phyloP scores from a whole-genome alignment of 1,139 yeast species.

The Pichia sp. region DNA sequence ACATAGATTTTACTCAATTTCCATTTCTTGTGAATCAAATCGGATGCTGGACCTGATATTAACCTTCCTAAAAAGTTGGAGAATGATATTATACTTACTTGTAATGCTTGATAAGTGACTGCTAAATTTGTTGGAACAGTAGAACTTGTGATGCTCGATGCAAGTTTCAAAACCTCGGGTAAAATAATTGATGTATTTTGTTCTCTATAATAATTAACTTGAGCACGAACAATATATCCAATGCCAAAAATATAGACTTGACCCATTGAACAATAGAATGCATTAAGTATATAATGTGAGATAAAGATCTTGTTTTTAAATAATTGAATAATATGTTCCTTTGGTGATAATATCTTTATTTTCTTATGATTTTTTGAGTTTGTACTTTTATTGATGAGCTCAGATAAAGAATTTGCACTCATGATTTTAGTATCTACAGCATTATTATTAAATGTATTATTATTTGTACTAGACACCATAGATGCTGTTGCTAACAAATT shows the following conservation, averaged over 20 bases:
- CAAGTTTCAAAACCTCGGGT: slow-evolving; percentile 18
- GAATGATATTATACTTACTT: slow-evolving; percentile 65
- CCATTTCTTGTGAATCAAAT: slow-evolving; percentile 44
- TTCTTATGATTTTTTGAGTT: background rate
- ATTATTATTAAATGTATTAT: background rate
- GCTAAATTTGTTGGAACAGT: slow-evolving; percentile 16
- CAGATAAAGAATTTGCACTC: background rate
- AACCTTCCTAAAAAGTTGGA: slow-evolving; percentile 64
- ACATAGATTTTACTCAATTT: slow-evolving; percentile 66
- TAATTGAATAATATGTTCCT: slow-evolving; percentile 23
- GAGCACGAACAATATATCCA: slow-evolving; percentile 64
- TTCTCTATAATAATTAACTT: slow-evolving; percentile 24
- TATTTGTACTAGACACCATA: background rate
- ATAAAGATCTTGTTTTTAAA: slow-evolving; percentile 32
- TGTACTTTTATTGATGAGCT: background rate
- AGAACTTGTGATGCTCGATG: background rate
- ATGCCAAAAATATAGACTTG: slow-evolving; percentile 73
- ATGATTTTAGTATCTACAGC: background rate
- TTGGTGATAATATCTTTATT: slow-evolving; percentile 13
- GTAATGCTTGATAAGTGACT: slow-evolving; percentile 52
- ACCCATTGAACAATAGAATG: slow-evolving; percentile 64
- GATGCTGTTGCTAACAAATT: background rate
- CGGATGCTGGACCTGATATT: slow-evolving; percentile 63
- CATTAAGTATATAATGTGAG: slow-evolving; percentile 48
- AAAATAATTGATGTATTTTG: slow-evolving; percentile 23